Evolutionary conservation across 495 filamentous ascomycete genomes (phyloP), one percentile per base, ranked within the genome.

Genomic region (Sordaria brevicollis): DNA sequence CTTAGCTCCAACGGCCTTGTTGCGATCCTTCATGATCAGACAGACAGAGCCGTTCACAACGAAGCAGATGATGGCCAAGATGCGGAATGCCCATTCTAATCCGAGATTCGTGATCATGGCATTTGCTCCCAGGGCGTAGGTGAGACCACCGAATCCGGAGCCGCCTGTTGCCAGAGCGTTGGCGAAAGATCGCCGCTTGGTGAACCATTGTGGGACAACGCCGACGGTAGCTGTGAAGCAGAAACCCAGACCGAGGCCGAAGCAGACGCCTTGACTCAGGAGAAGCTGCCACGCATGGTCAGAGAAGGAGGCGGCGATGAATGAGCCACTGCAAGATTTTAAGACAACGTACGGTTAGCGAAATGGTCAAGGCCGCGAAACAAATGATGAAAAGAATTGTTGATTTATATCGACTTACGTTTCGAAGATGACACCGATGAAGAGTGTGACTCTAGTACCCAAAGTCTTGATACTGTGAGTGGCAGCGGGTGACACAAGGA

Each of bases 141-240:
- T 83, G 21, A 96, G 76, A 0, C 93, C 93, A 13, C 91, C 91
- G 34, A 94, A 82, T 17, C 92, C 92, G n/a, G 87, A 89, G 0
- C 92, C 93, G 13, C 88, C 85, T 0, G 91, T 85, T 2, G 89
- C 86, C 67, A 93, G 88, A 3, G 91, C 89, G 76, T 89, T 92
- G 7, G 92, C 92, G 33, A 95, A 84, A 65, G 87, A 88, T 15
- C 91, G 85, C 5, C 85, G 84, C 35, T 86, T 86, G 31, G 79
- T 80, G 79, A 96, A 95, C 93, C 93, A 95, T 74, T 95, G 91
- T 3, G 91, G 87, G 1, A 91, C 83, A 15, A 94, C 86, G 17
- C 88, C 87, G 3, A 91, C 88, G 33, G 86, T 89, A 25, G 87
- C 84, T 8, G 90, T 90, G 78, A 92, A 96, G 21, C 89, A 84